Percentiles rank a stretch among this genome's conserved stretches.
phyloP scores from a whole-genome alignment of 2,329 filamentous ascomycete genomes.

The Sordariomycetes sp. region DNA sequence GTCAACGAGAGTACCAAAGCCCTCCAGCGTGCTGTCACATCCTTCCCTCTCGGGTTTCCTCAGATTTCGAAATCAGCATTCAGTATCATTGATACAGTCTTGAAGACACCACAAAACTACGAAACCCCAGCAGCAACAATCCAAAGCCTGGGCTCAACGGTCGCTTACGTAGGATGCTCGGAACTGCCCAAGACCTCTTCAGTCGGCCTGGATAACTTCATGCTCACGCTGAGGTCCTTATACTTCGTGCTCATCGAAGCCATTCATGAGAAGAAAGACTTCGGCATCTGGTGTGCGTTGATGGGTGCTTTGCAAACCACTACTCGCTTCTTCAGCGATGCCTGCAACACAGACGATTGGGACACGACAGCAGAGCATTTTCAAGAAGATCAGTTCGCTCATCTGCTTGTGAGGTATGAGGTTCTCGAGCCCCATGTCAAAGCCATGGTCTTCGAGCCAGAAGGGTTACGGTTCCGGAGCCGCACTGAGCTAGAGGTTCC shows the following conservation, averaged over 20 bases:
- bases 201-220: conserved; percentile 27
- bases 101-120: too few relatives aligned
- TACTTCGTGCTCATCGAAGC: conserved; percentile 23
- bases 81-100: conserved; percentile 14
- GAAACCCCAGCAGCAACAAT: conserved; percentile 15
- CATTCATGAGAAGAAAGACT: conserved; percentile 19
- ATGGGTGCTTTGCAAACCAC: conserved; percentile 24
- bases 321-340: conserved; percentile 29
- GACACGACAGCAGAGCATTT: too few relatives aligned
- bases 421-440: too few relatives aligned
- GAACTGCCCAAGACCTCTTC: conserved; percentile 17
- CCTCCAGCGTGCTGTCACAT: conserved; percentile 26
- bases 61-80: conserved; percentile 20
- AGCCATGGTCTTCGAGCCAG: too few relatives aligned
- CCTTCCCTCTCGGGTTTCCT: conserved; percentile 24
- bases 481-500: not conserved
- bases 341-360: too few relatives aligned
- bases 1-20: conserved; percentile 31
- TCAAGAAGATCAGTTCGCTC: too few relatives aligned
- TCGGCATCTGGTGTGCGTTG: conserved; percentile 27
- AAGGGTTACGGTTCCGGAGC: too few relatives aligned
- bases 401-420: too few relatives aligned
- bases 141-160: conserved; percentile 27
- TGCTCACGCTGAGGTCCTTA: conserved; percentile 26
- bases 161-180: conserved; percentile 42